Conservation (phyloP, 805 yeast species). For the Candida dajiaensis region DNA sequence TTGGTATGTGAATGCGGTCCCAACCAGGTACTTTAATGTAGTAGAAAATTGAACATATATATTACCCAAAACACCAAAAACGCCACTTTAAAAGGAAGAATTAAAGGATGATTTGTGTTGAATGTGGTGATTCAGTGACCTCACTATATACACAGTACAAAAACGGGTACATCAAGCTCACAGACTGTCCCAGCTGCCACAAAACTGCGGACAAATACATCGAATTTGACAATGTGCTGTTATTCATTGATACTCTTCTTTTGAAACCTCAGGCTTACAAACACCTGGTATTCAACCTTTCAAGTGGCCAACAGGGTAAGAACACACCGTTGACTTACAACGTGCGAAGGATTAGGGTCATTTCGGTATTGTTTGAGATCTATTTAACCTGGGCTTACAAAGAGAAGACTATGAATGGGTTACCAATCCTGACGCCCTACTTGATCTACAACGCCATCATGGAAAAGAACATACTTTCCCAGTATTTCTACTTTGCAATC, state of each 20-base stretch:
- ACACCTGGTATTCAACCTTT: constrained; percentile 75
- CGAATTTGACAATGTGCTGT: constrained; percentile 79
- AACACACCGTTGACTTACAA: not conserved
- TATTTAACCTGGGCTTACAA: constrained; percentile 90
- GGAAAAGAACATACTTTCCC: constrained; percentile 33
- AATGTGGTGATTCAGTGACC: constrained; percentile 65
- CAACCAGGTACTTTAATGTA: not conserved
- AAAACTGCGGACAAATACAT: constrained; percentile 83
- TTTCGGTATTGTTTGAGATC: constrained; percentile 77
- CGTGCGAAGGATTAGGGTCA: constrained; percentile 45
- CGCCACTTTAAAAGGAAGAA: not conserved
- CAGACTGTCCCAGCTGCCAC: constrained; percentile 69
- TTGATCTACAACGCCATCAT: constrained; percentile 29
- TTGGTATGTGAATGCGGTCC: not conserved
- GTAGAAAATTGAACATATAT: no score
- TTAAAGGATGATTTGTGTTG: constrained; percentile 74
- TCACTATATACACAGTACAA: constrained; percentile 69
- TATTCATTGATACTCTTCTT: constrained; percentile 77
- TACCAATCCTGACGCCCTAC: constrained; percentile 11
- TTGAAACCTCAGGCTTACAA: constrained; percentile 84
- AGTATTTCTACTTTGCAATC: constrained; percentile 50
- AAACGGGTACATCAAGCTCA: constrained; percentile 70
- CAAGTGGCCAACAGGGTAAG: constrained; percentile 20
- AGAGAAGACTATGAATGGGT: constrained; percentile 45
- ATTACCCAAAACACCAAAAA: not conserved